Conservation (phyloP, 371 early-diverging fungal species). For the Coemansia sp. region DNA sequence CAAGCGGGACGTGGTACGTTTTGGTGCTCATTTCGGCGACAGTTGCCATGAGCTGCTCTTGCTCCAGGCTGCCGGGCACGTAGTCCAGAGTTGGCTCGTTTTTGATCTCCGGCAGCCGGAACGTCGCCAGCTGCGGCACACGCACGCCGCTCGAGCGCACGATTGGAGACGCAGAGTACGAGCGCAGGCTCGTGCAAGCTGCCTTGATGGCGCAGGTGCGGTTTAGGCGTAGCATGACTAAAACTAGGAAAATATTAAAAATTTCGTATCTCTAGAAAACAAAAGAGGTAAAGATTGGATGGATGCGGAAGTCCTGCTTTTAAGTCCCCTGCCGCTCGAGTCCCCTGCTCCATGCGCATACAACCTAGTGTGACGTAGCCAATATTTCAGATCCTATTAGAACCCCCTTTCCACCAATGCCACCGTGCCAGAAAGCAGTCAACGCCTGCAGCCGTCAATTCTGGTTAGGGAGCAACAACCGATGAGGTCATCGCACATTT, state of each 20-base stretch:
- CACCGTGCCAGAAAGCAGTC: constrained; percentile 6
- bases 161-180: constrained; percentile 8
- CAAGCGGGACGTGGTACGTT: constrained; percentile 74
- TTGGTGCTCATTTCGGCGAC: constrained; percentile 71
- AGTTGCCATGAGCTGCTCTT: constrained; percentile 72
- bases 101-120: constrained; percentile 76
- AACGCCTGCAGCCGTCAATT: background rate
- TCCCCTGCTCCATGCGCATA: no score
- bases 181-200: constrained; percentile 8
- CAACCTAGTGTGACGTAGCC: background rate
- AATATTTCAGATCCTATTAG: background rate
- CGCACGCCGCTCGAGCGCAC: constrained; percentile 30
- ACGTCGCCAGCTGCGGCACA: constrained; percentile 52
- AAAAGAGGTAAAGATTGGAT: background rate
- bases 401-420: background rate
- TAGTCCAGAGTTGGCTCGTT: constrained; percentile 92
- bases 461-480: background rate
- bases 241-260: background rate
- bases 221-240: constrained; percentile 23
- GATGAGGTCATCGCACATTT: background rate
- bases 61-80: constrained; percentile 79
- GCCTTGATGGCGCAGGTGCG: constrained; percentile 4
- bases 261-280: background rate
- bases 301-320: background rate
- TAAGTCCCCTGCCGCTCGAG: background rate